Conservation (phyloP, 768 basidiomycete species). For the Mycena galopus region DNA sequence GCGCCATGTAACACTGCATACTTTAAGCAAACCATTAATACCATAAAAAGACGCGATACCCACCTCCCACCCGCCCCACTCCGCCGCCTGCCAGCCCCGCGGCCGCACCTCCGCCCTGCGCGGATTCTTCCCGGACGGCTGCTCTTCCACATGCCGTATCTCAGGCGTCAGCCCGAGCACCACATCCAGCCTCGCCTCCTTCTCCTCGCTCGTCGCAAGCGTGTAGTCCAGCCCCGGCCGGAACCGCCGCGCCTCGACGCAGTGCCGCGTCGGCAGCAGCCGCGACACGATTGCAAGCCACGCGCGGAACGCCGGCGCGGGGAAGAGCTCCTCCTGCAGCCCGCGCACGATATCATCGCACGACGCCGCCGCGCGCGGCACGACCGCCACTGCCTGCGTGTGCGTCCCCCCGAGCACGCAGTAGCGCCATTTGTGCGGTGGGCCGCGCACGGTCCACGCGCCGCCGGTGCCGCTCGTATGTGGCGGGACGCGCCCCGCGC, state of each 20-base stretch:
- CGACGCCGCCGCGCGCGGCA: conserved; percentile 66
- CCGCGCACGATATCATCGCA: conserved; percentile 71
- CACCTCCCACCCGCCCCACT: conserved; percentile 97
- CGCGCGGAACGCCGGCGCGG: conserved; percentile 87
- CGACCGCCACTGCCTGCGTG: conserved; percentile 58
- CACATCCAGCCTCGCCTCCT: conserved; percentile 86
- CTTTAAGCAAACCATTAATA: conserved; percentile 15
- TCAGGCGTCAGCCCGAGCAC: conserved; percentile 89
- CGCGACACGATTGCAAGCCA: conserved; percentile 85
- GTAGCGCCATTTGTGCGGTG: conserved; percentile 96
- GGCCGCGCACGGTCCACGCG: conserved; percentile 83
- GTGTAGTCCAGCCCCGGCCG: conserved; percentile 96
- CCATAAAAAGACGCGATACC: conserved; percentile 36
- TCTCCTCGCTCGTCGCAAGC: conserved; percentile 88
- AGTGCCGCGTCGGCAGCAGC: conserved; percentile 78
- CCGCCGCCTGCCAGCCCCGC: conserved; percentile 76
- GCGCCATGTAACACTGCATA: conserved; percentile 90
- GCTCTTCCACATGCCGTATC: conserved; percentile 48
- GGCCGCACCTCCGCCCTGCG: conserved; percentile 46
- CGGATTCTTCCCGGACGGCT: conserved; percentile 42
- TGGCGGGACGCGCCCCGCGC: conserved; percentile 68
- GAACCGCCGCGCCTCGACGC: conserved; percentile 88
- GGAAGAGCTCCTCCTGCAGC: conserved; percentile 84
- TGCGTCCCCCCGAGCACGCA: conserved; percentile 69
- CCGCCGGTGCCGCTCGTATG: conserved; percentile 75